Conservation (phyloP, 768 basidiomycete species). For the Boletus insuetus region DNA sequence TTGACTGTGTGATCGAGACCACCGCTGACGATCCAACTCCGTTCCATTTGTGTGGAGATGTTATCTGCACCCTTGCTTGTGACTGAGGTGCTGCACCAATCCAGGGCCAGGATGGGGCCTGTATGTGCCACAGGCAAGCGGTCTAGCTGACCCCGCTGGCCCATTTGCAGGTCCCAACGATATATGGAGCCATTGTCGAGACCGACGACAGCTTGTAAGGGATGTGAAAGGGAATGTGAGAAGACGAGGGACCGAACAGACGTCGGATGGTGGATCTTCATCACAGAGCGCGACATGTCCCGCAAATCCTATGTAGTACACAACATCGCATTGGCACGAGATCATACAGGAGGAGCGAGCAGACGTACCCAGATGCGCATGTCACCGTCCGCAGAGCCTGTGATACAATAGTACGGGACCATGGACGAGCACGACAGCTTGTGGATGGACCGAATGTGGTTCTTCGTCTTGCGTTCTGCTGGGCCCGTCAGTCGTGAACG, state of each 20-base stretch:
- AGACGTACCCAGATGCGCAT: conserved; percentile 72
- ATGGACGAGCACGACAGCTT: conserved; percentile 65
- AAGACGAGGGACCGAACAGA: conserved; percentile 69
- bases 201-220: conserved; percentile 66
- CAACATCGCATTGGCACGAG: background rate
- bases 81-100: conserved; percentile 54
- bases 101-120: conserved; percentile 66
- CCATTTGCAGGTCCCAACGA: conserved; percentile 79
- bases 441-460: conserved; percentile 72
- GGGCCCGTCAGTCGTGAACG: conserved; percentile 11
- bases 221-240: conserved; percentile 62
- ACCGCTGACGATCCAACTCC: conserved; percentile 77
- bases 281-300: conserved; percentile 63
- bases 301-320: conserved; percentile 58
- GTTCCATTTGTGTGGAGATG: conserved; percentile 15
- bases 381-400: conserved; percentile 78
- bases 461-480: conserved; percentile 63
- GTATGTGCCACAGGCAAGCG: conserved; percentile 72
- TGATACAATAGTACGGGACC: conserved; percentile 70
- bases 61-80: conserved; percentile 16
- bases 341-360: too few relatives aligned
- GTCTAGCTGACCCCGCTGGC: conserved; percentile 70
- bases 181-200: conserved; percentile 71
- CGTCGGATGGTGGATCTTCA: conserved; percentile 68
- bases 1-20: conserved; percentile 80